Conservation (phyloP, 2,329 filamentous ascomycete species). For the Fusarium compactum region DNA sequence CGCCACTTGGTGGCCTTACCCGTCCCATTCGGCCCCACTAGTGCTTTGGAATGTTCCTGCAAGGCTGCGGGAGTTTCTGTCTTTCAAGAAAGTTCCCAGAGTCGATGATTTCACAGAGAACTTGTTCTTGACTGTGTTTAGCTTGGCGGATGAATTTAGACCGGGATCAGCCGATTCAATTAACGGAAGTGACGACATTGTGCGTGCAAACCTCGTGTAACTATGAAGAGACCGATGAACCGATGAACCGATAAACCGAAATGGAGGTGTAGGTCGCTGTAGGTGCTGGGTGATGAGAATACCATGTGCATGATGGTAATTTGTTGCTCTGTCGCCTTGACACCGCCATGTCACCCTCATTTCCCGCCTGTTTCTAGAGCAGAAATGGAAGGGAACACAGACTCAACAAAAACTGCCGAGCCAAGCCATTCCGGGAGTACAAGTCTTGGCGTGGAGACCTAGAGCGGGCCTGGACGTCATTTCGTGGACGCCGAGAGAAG, state of each 20-base stretch:
- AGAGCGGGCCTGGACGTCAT: constrained; percentile 12
- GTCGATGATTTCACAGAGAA: background rate
- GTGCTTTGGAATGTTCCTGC: background rate
- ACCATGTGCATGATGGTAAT: background rate
- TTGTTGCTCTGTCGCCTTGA: background rate
- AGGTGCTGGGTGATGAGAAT: background rate
- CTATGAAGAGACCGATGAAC: background rate
- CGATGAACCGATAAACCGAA: background rate
- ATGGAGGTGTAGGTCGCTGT: background rate
- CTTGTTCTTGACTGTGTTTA: background rate
- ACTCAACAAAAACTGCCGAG: constrained; percentile 23
- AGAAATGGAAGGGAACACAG: background rate
- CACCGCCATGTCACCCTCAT: background rate
- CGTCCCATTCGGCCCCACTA: background rate
- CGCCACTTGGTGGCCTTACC: background rate
- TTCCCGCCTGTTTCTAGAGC: background rate
- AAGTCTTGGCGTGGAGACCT: background rate
- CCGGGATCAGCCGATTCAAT: background rate
- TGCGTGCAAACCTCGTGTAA: background rate
- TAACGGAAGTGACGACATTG: background rate
- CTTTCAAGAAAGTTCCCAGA: background rate
- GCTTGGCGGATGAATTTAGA: background rate
- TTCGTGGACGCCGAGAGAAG: constrained; percentile 12
- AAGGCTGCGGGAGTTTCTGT: background rate
- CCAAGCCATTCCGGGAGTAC: constrained; percentile 3